Percentiles rank a stretch among this genome's conserved stretches.
These are phyloP conservation scores for Erysimum cheiranthoides DNA, from an alignment of 345 rosid genomes.

Conservation along the genomic window DNA sequence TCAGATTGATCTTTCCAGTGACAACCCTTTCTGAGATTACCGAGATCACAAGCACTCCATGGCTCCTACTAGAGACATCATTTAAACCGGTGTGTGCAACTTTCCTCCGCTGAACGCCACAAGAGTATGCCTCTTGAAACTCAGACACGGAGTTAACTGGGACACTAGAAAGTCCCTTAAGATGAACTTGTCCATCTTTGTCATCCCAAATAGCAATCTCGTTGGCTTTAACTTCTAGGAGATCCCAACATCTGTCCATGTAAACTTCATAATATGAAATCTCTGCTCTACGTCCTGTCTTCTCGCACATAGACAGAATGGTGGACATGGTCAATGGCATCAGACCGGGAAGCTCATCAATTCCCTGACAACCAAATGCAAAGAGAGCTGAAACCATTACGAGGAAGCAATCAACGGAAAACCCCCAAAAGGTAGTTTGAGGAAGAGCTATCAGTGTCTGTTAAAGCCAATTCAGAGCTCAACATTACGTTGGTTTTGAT, in stretches of 20 bases:
- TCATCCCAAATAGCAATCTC: slow-evolving; percentile 75
- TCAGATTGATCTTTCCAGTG: slow-evolving; percentile 84
- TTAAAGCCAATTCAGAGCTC: slow-evolving; percentile 1
- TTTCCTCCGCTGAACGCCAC: slow-evolving; percentile 73
- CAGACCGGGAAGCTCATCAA: slow-evolving; percentile 62
- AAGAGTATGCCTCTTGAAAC: slow-evolving; percentile 59
- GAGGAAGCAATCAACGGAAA: not conserved
- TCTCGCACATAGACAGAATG: slow-evolving; percentile 60
- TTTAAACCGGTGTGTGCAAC: slow-evolving; percentile 84
- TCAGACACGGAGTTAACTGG: slow-evolving; percentile 62
- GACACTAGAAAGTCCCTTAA: slow-evolving; percentile 73
- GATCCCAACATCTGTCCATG: slow-evolving; percentile 92
- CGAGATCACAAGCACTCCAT: slow-evolving; percentile 80
- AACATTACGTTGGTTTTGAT: not conserved
- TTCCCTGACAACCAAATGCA: slow-evolving; percentile 62
- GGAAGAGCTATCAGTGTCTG: not conserved
- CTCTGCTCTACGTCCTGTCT: slow-evolving; percentile 58
- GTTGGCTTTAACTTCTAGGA: slow-evolving; percentile 57
- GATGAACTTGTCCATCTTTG: slow-evolving; percentile 76
- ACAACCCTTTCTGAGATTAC: slow-evolving; percentile 52
- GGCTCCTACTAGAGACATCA: slow-evolving; percentile 94
- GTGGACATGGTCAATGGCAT: slow-evolving; percentile 78
- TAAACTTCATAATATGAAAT: slow-evolving; percentile 93
- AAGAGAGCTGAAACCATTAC: slow-evolving; percentile 2
- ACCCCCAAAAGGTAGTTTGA: not conserved